phyloP scores from a whole-genome alignment of 2,329 filamentous ascomycete genomes.

The Verticillium tricorpus region DNA sequence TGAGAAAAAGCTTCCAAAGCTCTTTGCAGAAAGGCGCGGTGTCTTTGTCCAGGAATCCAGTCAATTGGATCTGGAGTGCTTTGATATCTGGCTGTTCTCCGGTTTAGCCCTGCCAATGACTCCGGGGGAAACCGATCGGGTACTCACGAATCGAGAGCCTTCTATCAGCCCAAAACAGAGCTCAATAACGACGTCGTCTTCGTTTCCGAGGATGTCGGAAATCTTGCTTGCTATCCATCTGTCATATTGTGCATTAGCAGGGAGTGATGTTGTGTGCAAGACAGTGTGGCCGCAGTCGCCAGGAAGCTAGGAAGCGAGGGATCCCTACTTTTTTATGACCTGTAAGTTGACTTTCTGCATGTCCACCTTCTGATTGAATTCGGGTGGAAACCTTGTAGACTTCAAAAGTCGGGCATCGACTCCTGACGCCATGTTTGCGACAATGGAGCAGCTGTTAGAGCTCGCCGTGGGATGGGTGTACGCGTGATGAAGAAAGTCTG shows the following conservation, averaged over 20 bases:
- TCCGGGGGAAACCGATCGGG: not conserved
- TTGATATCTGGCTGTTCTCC: slow-evolving; percentile 82
- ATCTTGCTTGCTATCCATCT: slow-evolving; percentile 95
- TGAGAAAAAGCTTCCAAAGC: slow-evolving; percentile 85
- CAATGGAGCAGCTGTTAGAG: slow-evolving; percentile 1
- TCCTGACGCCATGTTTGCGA: slow-evolving; percentile 65
- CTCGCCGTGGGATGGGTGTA: not conserved
- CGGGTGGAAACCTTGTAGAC: slow-evolving; percentile 87
- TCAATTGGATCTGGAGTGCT: slow-evolving; percentile 87
- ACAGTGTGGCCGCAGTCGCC: not conserved
- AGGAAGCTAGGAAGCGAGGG: not conserved
- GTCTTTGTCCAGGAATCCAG: slow-evolving; percentile 91
- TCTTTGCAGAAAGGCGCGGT: slow-evolving; percentile 87
- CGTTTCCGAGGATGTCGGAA: slow-evolving; percentile 79
- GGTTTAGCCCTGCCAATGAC: slow-evolving; percentile 16
- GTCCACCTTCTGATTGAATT: slow-evolving; percentile 95
- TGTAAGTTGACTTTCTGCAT: slow-evolving; percentile 96
- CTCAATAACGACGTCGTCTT: slow-evolving; percentile 95
- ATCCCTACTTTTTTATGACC: slow-evolving; percentile 87
- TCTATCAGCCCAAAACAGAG: slow-evolving; percentile 70
- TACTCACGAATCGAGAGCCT: slow-evolving; percentile 67
- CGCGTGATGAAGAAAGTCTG: not conserved
- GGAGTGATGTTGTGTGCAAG: not conserved
- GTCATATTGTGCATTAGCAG: not conserved
- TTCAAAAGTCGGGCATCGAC: slow-evolving; percentile 87